Conservation (phyloP, 495 filamentous ascomycete genomes). For the Hapsidospora chrysogenum region DNA sequence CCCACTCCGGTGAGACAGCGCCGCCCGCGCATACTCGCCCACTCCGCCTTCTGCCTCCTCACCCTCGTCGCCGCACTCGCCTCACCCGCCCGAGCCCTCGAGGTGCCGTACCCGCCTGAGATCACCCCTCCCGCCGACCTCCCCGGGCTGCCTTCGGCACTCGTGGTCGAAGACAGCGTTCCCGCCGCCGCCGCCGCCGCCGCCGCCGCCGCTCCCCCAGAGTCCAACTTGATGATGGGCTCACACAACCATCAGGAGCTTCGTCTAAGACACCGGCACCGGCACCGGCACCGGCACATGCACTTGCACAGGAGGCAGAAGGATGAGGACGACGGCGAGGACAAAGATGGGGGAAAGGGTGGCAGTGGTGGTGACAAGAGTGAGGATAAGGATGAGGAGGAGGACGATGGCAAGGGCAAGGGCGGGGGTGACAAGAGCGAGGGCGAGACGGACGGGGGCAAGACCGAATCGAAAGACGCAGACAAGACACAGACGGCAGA, state of each 20-base stretch:
- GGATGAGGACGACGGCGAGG: neutral
- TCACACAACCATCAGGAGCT: neutral
- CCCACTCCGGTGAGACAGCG: neutral
- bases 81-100: neutral
- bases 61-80: neutral
- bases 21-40: neutral
- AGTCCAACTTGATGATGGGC: neutral
- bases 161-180: too few species aligned
- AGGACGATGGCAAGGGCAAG: too few species aligned
- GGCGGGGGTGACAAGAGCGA: too few species aligned
- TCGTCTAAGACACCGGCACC: neutral
- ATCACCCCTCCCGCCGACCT: too few species aligned
- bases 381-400: too few species aligned
- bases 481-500: neutral
- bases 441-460: too few species aligned
- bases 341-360: neutral
- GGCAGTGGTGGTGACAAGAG: too few species aligned
- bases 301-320: neutral
- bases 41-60: neutral
- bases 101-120: neutral
- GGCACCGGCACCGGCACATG: neutral
- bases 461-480: neutral
- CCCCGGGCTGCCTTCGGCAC: too few species aligned
- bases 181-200: too few species aligned
- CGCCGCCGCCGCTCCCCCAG: too few species aligned